These are phyloP conservation scores for Fraxinus velutina DNA, from an alignment of 305 asterid species.

Conservation along the genomic window DNA sequence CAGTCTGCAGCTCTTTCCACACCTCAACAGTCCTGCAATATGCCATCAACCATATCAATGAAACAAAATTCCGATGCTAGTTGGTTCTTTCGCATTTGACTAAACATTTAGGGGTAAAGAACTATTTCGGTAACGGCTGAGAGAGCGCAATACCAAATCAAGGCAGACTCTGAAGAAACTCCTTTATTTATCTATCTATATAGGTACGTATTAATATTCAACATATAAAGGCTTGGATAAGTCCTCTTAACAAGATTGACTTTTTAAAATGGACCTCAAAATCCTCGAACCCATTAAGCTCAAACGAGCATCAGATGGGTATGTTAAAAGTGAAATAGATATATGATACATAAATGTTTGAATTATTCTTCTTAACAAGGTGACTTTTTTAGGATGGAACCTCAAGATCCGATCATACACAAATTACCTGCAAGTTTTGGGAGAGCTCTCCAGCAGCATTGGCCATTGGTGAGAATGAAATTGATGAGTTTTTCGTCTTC, in stretches of 20 bases:
- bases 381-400: background rate
- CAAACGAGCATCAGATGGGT: background rate
- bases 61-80: background rate
- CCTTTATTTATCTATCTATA: background rate
- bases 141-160: background rate
- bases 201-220: background rate
- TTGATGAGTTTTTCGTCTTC: slow-evolving; percentile 64
- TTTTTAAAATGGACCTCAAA: background rate
- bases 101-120: background rate
- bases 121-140: background rate
- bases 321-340: background rate
- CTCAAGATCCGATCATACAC: background rate
- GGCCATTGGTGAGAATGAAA: slow-evolving; percentile 71
- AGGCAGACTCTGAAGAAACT: background rate
- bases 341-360: background rate
- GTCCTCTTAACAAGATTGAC: background rate
- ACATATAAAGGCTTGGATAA: background rate
- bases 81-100: background rate
- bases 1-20: slow-evolving; percentile 85
- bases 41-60: background rate
- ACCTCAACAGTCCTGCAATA: slow-evolving; percentile 61
- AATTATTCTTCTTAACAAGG: background rate
- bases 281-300: background rate
- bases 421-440: slow-evolving; percentile 69
- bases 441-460: slow-evolving; percentile 86